Conservation (phyloP, 2,329 filamentous ascomycete genomes). For the Alternaria sp. region DNA sequence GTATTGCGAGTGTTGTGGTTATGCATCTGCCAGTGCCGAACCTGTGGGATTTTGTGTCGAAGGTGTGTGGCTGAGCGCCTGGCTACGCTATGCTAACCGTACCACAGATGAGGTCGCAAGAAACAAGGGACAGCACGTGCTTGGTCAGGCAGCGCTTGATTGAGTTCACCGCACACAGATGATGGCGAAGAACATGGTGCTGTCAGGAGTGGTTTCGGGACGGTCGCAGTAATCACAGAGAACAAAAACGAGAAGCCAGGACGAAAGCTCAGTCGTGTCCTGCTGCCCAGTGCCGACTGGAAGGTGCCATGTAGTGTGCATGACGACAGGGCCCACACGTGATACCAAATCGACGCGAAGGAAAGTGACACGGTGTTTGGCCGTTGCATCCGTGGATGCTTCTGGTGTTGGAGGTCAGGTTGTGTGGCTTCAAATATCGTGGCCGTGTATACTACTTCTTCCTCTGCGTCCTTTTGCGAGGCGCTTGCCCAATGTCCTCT, state of each 20-base stretch:
- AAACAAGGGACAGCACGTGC: slow-evolving; percentile 2
- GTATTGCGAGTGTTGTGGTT: not conserved
- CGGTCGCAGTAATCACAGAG: not conserved
- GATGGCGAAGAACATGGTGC: not conserved
- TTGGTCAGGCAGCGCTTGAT: slow-evolving; percentile 6
- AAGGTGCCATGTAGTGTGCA: not conserved
- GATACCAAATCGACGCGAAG: slow-evolving; percentile 7
- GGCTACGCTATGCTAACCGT: not conserved
- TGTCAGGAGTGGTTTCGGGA: not conserved
- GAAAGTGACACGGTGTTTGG: not conserved
- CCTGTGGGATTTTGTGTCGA: not conserved
- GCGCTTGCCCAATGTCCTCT: slow-evolving; percentile 44
- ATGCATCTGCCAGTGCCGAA: not conserved
- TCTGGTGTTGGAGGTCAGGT: not conserved
- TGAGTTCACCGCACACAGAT: not conserved
- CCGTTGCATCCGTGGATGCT: too few species aligned
- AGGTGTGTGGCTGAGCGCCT: not conserved
- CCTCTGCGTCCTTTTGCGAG: slow-evolving; percentile 13
- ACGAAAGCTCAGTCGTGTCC: not conserved
- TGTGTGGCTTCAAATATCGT: not conserved
- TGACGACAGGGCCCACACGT: not conserved
- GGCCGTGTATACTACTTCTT: slow-evolving; percentile 6
- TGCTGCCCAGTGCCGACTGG: not conserved
- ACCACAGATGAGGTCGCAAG: slow-evolving; percentile 4
- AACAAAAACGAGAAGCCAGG: not conserved